These are phyloP conservation scores for Quercus aquifolioides DNA, from an alignment of 306 rosid genomes.

Conservation along the genomic window DNA sequence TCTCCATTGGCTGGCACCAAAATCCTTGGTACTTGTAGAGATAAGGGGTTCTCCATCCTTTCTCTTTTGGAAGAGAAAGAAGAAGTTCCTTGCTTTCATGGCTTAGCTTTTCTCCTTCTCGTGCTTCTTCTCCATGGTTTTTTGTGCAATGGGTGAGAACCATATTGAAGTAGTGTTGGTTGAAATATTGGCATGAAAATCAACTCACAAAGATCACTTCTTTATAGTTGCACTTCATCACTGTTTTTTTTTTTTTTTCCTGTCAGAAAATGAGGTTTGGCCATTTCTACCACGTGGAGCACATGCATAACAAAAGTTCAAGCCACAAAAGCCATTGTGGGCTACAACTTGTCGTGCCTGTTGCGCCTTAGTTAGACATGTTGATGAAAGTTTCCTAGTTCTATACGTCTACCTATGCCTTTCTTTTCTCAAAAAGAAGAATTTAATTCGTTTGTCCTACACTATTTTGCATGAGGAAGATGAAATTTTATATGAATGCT, in stretches of 20 bases:
- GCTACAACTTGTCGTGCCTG: no score
- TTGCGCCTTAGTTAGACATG: no score
- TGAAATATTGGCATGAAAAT: neutral
- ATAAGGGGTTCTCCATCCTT: constrained; percentile 39
- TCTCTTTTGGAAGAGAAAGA: constrained; percentile 47
- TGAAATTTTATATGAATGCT: no score
- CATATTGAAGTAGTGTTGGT: neutral
- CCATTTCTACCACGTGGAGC: no score
- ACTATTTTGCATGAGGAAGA: no score
- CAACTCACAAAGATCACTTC: neutral
- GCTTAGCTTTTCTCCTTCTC: constrained; percentile 16
- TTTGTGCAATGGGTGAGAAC: neutral
- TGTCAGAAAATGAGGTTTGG: no score
- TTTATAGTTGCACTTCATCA: neutral
- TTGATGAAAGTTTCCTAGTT: no score
- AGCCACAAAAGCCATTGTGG: no score
- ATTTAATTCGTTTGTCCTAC: no score
- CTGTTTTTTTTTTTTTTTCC: neutral
- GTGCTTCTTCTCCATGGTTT: constrained; percentile 3
- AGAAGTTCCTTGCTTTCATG: constrained; percentile 34
- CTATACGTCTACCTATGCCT: no score
- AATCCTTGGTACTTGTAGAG: constrained; percentile 45
- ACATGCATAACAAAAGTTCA: no score
- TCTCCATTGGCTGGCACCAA: constrained; percentile 44
- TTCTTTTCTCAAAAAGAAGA: no score